These are phyloP conservation scores for Citrullus amarus DNA, from an alignment of 306 rosid species.

Conservation along the genomic window DNA sequence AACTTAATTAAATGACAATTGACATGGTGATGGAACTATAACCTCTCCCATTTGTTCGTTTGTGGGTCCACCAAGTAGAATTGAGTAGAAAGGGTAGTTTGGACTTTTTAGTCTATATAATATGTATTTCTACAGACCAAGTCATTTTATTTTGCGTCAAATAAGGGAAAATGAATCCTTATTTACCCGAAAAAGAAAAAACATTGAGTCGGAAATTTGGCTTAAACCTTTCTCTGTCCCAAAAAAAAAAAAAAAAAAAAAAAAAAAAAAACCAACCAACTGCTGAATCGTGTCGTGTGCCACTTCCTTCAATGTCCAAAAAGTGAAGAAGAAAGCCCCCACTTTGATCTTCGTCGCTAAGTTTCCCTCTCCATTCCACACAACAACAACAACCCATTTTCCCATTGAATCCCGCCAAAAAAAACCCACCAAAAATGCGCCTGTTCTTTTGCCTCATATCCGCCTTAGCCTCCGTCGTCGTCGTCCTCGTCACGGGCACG, in stretches of 20 bases:
- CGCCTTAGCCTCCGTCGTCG: conserved; percentile 9
- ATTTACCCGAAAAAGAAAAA: not conserved
- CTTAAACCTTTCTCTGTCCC: not conserved
- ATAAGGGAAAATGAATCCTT: not conserved
- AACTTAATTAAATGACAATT: no score
- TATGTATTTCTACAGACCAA: no score
- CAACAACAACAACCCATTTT: not conserved
- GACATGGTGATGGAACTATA: no score
- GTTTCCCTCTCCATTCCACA: conserved; percentile 7
- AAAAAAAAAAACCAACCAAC: not conserved
- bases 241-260: no score
- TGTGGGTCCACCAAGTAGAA: not conserved
- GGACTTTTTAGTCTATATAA: not conserved
- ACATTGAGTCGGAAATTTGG: no score
- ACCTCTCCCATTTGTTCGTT: no score
- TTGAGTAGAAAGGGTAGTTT: not conserved
- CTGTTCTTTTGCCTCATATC: conserved; percentile 14
- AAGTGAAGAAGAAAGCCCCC: conserved; percentile 12
- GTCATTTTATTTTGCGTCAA: not conserved
- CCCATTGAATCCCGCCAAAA: not conserved
- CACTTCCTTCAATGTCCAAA: conserved; percentile 20
- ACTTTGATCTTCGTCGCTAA: conserved; percentile 22
- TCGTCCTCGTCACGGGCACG: conserved; percentile 15
- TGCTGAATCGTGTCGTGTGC: not conserved
- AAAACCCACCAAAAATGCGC: conserved; percentile 28